Base-by-base conservation (phyloP, 306 rosid genomes). In the Fragaria ananassa region DNA sequence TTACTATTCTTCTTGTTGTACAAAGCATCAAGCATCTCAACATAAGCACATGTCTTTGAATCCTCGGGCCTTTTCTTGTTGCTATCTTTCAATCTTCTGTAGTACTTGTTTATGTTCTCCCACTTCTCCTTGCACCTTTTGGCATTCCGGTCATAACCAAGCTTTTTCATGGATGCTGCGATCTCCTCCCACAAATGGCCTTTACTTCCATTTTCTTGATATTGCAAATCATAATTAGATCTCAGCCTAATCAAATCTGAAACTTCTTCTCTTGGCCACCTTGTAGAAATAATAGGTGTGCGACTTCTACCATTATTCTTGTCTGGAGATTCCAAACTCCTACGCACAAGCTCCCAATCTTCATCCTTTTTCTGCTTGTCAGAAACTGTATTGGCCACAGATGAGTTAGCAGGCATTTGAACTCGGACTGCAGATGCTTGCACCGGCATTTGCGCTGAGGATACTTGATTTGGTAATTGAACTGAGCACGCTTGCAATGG, bases 111-210 rank as follows among this genome's bases (percentile, higher is more conserved):
- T 79, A 93, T 93, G 81, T 93, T 93, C 88, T 93, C 98, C 98
- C 98, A 93, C 79, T 93, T 93, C 92, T 93, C 98, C 68, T 93
- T 93, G 57, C 98, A 93, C 79, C 93, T 88, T 90, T 91, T 93
- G 1, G 97, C 82, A 77, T 83, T 93, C 45, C 97, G 77, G 63
- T 89, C 68, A 35, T 89, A 89, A 2, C 98, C 97, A 37, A 84
- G 46, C 41, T 78, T 81, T 42, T 86, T 88, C 97, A 93, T 89
- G 47, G 85, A 91, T 1, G 47, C 37, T 49, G 97, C 90, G 29
- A 90, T 79, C 58, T 89, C 94, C 72, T 90, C 97, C 97, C 97
- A 93, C 7, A 90, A 85, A 44, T 92, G 89, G 37, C 89, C 93
- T 74, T 93, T 92, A 2, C 86, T 76, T 13, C 78, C 89, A 82